Evolutionary conservation across 1,139 yeast species (phyloP).

Genomic region (Sugiyamaella sp.): DNA sequence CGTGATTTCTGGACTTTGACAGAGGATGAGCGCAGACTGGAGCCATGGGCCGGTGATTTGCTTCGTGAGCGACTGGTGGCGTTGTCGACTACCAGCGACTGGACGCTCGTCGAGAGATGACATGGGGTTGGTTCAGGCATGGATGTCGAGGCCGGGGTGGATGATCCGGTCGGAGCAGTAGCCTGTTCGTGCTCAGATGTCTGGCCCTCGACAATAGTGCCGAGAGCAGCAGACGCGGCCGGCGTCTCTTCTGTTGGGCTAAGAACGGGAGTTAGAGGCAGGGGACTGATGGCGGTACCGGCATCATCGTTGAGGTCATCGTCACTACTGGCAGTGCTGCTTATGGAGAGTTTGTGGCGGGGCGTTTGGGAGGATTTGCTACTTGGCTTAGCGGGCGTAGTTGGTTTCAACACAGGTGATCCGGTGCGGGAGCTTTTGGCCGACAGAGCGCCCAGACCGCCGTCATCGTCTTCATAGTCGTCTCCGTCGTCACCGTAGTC

Average conservation of each 20-base stretch:
- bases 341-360: constrained; percentile 13
- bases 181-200: not conserved
- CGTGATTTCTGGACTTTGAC: constrained; percentile 27
- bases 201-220: not conserved
- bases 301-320: not conserved
- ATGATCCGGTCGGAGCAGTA: not conserved
- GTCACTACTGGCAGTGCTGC: constrained; percentile 9
- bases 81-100: constrained; percentile 9
- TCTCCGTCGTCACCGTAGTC: constrained; percentile 30
- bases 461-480: constrained; percentile 28
- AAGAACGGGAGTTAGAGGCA: constrained; percentile 7
- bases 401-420: constrained; percentile 2
- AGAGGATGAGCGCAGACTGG: not conserved
- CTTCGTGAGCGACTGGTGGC: not conserved
- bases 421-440: constrained; percentile 1
- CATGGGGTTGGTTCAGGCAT: constrained; percentile 6
- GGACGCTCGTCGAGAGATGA: constrained; percentile 15
- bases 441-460: constrained; percentile 6
- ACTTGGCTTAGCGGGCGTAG: not conserved
- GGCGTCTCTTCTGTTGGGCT: constrained; percentile 1
- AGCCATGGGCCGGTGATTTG: constrained; percentile 11
- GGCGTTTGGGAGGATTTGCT: not conserved
- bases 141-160: not conserved
- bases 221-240: not conserved
- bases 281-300: not conserved